Percentiles rank a stretch among this genome's conserved stretches.
Evolutionary conservation across 495 filamentous ascomycete genomes (phyloP).

Genomic region (Amphirosellinia nigrospora): DNA sequence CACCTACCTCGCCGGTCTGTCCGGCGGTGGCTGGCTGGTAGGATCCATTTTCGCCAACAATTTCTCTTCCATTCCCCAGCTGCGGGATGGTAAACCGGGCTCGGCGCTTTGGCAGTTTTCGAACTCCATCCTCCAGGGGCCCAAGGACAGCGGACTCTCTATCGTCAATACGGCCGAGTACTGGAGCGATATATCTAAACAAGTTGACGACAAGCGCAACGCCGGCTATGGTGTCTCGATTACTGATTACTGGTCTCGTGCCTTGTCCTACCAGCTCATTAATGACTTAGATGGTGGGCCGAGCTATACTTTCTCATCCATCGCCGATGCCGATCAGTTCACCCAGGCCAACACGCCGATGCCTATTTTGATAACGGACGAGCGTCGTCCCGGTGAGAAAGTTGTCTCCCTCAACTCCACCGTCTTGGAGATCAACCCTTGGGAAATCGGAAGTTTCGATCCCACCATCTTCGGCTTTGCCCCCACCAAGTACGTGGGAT

Average conservation of each 20-base stretch:
- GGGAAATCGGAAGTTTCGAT: slow-evolving; percentile 85
- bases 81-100: slow-evolving; percentile 63
- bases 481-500: slow-evolving; percentile 76
- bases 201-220: slow-evolving; percentile 68
- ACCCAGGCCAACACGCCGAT: slow-evolving; percentile 74
- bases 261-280: slow-evolving; percentile 83
- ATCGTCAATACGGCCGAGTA: slow-evolving; percentile 62
- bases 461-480: slow-evolving; percentile 81
- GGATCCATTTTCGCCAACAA: slow-evolving; percentile 89
- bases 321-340: slow-evolving; percentile 72
- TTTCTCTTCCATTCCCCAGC: slow-evolving; percentile 72
- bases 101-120: slow-evolving; percentile 75
- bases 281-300: slow-evolving; percentile 78
- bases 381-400: slow-evolving; percentile 67
- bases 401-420: slow-evolving; percentile 79
- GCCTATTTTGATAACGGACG: slow-evolving; percentile 82
- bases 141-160: slow-evolving; percentile 43
- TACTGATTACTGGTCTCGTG: slow-evolving; percentile 88
- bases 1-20: slow-evolving; percentile 85
- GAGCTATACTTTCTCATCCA: slow-evolving; percentile 86
- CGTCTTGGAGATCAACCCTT: slow-evolving; percentile 86
- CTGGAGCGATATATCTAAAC: slow-evolving; percentile 65
- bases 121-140: slow-evolving; percentile 71
- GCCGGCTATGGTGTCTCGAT: slow-evolving; percentile 78
- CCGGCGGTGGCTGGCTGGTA: slow-evolving; percentile 88